These are phyloP conservation scores for Pythium insidiosum DNA, from an alignment of 352 stramenopile genomes.

Conservation along the genomic window DNA sequence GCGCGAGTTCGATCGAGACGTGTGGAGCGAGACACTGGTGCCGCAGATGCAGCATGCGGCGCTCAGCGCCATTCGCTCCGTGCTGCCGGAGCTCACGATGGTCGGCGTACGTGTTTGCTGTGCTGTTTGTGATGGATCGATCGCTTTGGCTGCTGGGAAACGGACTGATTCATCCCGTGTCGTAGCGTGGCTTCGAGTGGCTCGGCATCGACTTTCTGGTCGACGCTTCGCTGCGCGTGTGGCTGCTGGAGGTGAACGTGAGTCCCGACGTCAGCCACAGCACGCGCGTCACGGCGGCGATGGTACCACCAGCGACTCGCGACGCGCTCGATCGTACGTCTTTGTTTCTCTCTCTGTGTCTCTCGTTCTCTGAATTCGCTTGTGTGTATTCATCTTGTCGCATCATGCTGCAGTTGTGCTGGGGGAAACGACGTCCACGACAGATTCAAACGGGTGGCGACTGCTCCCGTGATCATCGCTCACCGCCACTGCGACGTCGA, in stretches of 20 bases:
- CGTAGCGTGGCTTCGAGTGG: conserved; percentile 75
- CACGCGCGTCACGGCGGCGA: conserved; percentile 34
- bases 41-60: conserved; percentile 53
- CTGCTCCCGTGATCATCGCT: too few species aligned
- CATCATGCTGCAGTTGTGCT: too few species aligned
- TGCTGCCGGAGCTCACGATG: conserved; percentile 29
- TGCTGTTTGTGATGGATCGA: not conserved
- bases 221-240: conserved; percentile 39
- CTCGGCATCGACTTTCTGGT: conserved; percentile 82
- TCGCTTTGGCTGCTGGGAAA: not conserved
- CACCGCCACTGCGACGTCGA: conserved; percentile 28
- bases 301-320: conserved; percentile 44
- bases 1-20: conserved; percentile 23
- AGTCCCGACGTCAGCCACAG: conserved; percentile 84
- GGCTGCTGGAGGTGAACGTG: conserved; percentile 85
- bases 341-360: not conserved
- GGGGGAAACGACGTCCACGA: too few species aligned
- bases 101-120: conserved; percentile 57
- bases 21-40: conserved; percentile 38
- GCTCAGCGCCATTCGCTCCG: conserved; percentile 24
- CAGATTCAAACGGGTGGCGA: too few species aligned
- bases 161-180: not conserved
- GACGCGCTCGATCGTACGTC: conserved; percentile 40
- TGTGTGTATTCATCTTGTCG: too few species aligned
- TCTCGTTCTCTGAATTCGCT: too few species aligned